phyloP scores from a whole-genome alignment of 1,284 basidiomycete species.

The Papiliotrema terrestris region DNA sequence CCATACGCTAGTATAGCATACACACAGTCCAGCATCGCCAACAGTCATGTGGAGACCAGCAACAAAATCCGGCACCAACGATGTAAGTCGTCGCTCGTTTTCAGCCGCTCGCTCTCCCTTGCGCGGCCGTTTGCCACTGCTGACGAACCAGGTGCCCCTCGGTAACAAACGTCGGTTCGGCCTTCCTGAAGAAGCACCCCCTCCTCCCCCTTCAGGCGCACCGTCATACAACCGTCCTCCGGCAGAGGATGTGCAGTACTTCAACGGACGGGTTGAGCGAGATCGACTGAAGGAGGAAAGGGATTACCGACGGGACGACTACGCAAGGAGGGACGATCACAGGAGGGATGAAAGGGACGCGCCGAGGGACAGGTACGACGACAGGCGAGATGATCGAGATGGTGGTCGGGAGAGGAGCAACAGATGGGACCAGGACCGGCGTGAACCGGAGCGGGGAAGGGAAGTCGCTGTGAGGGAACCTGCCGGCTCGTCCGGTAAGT shows the following conservation, averaged over 20 bases:
- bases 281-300: conserved; percentile 20
- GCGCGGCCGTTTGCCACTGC: neutral
- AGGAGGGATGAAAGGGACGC: conserved; percentile 14
- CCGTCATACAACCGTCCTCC: conserved; percentile 32
- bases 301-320: conserved; percentile 10
- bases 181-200: conserved; percentile 55
- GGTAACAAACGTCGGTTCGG: conserved; percentile 84
- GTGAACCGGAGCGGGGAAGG: conserved; percentile 13
- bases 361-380: conserved; percentile 8
- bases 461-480: conserved; percentile 11
- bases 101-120: neutral
- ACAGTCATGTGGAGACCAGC: conserved; percentile 77
- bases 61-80: conserved; percentile 53
- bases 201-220: conserved; percentile 57
- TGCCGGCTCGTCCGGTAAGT: conserved; percentile 30
- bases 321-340: conserved; percentile 15
- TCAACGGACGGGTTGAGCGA: conserved; percentile 43
- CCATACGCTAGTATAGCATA: neutral
- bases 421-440: conserved; percentile 5
- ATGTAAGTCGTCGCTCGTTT: conserved; percentile 34
- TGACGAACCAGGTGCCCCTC: conserved; percentile 45
- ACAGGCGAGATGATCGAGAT: conserved; percentile 25
- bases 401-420: conserved; percentile 1
- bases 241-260: conserved; percentile 40
- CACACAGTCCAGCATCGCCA: conserved; percentile 1